Percentiles rank a stretch among this genome's conserved stretches.
phyloP scores from a whole-genome alignment of 352 stramenopile species.

The Phytophthora tubulina region DNA sequence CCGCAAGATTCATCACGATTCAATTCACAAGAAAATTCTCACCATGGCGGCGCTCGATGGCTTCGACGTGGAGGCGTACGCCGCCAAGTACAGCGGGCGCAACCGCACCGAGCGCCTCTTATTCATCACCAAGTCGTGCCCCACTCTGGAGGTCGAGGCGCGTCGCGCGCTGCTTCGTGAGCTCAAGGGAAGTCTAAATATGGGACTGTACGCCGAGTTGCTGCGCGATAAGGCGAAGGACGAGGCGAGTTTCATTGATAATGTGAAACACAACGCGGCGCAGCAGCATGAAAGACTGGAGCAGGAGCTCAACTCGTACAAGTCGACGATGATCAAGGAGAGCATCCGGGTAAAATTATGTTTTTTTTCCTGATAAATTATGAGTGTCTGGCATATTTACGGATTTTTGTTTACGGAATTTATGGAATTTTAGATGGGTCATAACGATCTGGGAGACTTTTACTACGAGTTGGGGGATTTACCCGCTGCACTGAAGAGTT shows the following conservation, averaged over 20 bases:
- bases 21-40: slow-evolving; percentile 18
- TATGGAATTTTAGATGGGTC: slow-evolving; percentile 73
- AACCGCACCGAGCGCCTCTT: slow-evolving; percentile 82
- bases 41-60: slow-evolving; percentile 37
- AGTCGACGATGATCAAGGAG: slow-evolving; percentile 93
- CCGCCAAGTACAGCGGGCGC: slow-evolving; percentile 83
- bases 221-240: slow-evolving; percentile 57
- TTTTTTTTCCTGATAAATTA: background rate
- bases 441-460: slow-evolving; percentile 90
- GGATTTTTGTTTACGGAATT: background rate
- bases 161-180: slow-evolving; percentile 64
- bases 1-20: slow-evolving; percentile 15
- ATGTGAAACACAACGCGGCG: slow-evolving; percentile 63
- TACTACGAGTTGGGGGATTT: slow-evolving; percentile 89
- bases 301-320: slow-evolving; percentile 92
- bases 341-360: slow-evolving; percentile 79
- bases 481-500: slow-evolving; percentile 82
- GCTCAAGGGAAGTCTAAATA: slow-evolving; percentile 73
- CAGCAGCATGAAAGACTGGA: slow-evolving; percentile 86
- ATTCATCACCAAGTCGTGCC: slow-evolving; percentile 69
- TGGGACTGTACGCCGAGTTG: slow-evolving; percentile 74
- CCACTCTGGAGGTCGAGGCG: slow-evolving; percentile 59
- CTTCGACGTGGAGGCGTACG: slow-evolving; percentile 87
- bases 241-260: slow-evolving; percentile 66
- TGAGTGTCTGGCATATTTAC: slow-evolving; percentile 1